Evolutionary conservation across 805 yeast species (phyloP).

Genomic region (Pichia sporocuriosa): DNA sequence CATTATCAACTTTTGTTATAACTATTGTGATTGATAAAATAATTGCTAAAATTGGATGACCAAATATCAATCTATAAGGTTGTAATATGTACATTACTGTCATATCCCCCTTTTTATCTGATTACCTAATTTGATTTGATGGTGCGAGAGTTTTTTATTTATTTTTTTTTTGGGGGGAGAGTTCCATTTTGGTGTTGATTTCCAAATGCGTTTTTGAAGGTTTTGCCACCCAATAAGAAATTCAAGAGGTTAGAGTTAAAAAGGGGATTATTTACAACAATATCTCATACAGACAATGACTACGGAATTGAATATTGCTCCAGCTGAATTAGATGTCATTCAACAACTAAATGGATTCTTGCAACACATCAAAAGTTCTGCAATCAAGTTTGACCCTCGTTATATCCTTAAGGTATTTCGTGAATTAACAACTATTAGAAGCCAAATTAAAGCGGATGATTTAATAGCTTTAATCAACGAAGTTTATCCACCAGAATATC

Average conservation of each 20-base stretch:
- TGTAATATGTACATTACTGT: too few species aligned
- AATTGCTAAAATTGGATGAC: too few species aligned
- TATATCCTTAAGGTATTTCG: slow-evolving; percentile 81
- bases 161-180: too few species aligned
- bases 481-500: slow-evolving; percentile 45
- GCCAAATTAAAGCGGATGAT: slow-evolving; percentile 47
- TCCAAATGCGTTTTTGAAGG: too few species aligned
- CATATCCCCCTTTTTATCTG: too few species aligned
- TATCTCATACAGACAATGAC: slow-evolving; percentile 2
- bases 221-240: too few species aligned
- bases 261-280: background rate
- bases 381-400: slow-evolving; percentile 68
- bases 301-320: slow-evolving; percentile 5
- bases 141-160: too few species aligned
- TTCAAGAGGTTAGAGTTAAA: too few species aligned
- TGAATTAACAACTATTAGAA: slow-evolving; percentile 71
- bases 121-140: too few species aligned
- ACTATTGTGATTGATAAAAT: background rate
- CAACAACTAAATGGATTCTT: slow-evolving; percentile 7
- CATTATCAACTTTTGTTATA: background rate
- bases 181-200: too few species aligned
- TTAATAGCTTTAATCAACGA: slow-evolving; percentile 48
- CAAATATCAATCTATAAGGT: too few species aligned
- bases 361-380: slow-evolving; percentile 29
- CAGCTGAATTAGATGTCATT: background rate